Evolutionary conservation across 2,329 filamentous ascomycete species (phyloP), one percentile per base, ranked within the genome.

Genomic region (Monilinia laxa): DNA sequence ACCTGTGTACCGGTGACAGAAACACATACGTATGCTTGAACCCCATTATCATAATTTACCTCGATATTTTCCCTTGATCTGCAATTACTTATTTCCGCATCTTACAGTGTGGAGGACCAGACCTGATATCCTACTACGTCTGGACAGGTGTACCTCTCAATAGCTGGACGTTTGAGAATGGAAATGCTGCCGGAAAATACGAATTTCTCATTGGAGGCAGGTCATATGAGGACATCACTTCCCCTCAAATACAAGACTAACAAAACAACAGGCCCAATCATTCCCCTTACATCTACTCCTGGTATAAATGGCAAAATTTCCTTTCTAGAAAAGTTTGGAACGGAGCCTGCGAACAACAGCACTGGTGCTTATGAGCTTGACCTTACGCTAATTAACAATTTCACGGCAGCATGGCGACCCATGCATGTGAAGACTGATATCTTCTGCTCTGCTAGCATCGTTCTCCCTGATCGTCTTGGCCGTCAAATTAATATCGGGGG

Each of bases 311-410:
- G 85, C 62, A 88, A 88, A 74, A 81, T 87, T 51, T 83, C 82
- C 3, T 86, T 88, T 75, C 75, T 87, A 18, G 85, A 88, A 76
- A 88, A 88, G 23, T 67, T 67, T 25, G 85, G 85, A 20, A 89
- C 86, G 7, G 84, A 83, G 3, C 78, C 80, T 2, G 78, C 80
- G 5, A 78, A 81, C 9, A 88, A 87, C 75, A 84, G 83, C 3
- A 89, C 87, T 0, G 88, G 87, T 47, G 84, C 86, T 9, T 90
- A 89, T 72, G 87, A 90, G 71, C 80, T 89, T 28, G 87, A 90
- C 71, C 81, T 87, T 0, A 80, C 80, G 7, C 78, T 81, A 52
- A 75, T 84, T 58, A 78, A 81, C 70, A 80, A 87, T 75, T 85
- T 84, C 68, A 76, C 77, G 35, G 77, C 76, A 40, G 85, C 84